Percentiles rank a stretch among this genome's conserved stretches.
Evolutionary conservation across 176 grass and related monocot species (phyloP).

Genomic region (Oryza officinalis): DNA sequence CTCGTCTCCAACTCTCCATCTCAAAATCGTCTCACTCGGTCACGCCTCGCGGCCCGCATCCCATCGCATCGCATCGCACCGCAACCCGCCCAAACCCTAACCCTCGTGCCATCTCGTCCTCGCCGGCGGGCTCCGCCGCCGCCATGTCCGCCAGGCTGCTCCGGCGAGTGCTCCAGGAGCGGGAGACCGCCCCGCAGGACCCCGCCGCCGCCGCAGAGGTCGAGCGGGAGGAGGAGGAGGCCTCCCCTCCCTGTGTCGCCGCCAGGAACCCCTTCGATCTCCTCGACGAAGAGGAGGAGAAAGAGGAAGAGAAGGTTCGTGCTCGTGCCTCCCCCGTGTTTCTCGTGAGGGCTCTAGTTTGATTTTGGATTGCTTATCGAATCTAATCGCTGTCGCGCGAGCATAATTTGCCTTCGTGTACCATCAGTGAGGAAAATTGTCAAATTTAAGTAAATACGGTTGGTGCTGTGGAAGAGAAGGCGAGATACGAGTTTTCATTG

Average conservation of each 20-base stretch:
- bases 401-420: background rate
- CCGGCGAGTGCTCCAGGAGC: conserved; percentile 76
- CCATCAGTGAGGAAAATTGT: background rate
- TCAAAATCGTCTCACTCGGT: conserved; percentile 8
- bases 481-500: background rate
- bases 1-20: conserved; percentile 19
- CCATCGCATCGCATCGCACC: background rate
- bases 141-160: conserved; percentile 78
- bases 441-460: background rate
- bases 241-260: conserved; percentile 32
- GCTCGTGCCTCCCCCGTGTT: background rate
- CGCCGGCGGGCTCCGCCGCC: background rate
- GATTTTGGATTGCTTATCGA: background rate
- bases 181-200: conserved; percentile 50
- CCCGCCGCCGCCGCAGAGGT: conserved; percentile 17
- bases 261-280: conserved; percentile 84
- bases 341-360: background rate
- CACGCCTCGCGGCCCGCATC: background rate
- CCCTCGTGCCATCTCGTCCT: background rate
- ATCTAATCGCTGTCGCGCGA: background rate
- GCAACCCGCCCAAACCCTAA: conserved; percentile 52
- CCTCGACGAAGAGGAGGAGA: conserved; percentile 45
- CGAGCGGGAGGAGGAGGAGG: conserved; percentile 37
- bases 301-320: conserved; percentile 48
- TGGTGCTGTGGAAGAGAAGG: conserved; percentile 18